Evolutionary conservation across 1,139 yeast species (phyloP).

Genomic region (Protomyces macrosporus): DNA sequence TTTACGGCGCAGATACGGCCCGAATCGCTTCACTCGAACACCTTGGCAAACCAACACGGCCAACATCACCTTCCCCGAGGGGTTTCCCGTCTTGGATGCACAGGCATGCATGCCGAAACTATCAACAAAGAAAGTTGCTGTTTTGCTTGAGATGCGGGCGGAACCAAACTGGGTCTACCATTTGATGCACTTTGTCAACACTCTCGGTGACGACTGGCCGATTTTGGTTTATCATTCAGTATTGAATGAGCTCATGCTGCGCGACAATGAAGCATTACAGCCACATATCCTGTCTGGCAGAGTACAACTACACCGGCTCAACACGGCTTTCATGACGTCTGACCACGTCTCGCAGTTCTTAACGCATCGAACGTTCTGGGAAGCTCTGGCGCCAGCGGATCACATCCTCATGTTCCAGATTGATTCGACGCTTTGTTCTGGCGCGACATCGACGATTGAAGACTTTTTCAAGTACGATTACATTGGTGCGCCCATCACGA

Average conservation of each 20-base stretch:
- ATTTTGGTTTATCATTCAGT: slow-evolving; percentile 12
- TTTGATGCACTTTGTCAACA: slow-evolving; percentile 4
- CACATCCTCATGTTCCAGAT: slow-evolving; percentile 12
- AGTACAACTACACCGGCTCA: background rate
- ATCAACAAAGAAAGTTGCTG: slow-evolving; percentile 3
- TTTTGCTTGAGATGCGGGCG: slow-evolving; percentile 5
- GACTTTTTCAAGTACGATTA: slow-evolving; percentile 19
- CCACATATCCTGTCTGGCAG: slow-evolving; percentile 3
- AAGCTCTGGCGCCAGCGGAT: slow-evolving; percentile 16
- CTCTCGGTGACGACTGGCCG: slow-evolving; percentile 16
- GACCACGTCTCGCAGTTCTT: background rate
- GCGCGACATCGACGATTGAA: slow-evolving; percentile 1
- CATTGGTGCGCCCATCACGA: slow-evolving; percentile 16
- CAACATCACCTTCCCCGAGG: background rate
- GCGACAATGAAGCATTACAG: background rate
- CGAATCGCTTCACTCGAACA: background rate
- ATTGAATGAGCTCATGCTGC: slow-evolving; percentile 2
- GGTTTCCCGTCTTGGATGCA: background rate
- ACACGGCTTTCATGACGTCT: background rate
- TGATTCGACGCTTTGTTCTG: slow-evolving; percentile 10
- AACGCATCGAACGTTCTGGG: slow-evolving; percentile 2
- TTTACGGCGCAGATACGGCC: background rate
- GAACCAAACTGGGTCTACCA: slow-evolving; percentile 3
- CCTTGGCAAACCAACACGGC: background rate
- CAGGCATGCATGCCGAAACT: background rate